Evolutionary conservation across 2,329 filamentous ascomycete genomes (phyloP), one percentile per base, ranked within the genome.

Genomic region (Aspergillus pseudoterreus): DNA sequence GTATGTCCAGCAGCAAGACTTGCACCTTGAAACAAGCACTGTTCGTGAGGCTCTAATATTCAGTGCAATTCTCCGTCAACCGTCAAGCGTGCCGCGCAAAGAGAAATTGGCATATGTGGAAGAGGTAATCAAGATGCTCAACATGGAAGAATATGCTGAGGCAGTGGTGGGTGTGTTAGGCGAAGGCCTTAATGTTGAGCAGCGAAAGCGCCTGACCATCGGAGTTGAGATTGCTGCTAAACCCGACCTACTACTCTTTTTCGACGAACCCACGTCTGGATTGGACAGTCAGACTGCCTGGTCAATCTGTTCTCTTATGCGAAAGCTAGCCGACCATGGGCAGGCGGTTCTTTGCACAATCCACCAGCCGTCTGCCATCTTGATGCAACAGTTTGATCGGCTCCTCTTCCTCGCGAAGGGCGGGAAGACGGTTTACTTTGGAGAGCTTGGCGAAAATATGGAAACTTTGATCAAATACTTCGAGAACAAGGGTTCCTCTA

Each of bases 281-380:
- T 82, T 96, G 5, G 92, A 96, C 69, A 89, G 85, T 61, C 90
- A 95, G 70, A 95, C 90, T 0, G 91, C 90, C 0, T 96, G 89
- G 88, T 88, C 90, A 55, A 95, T 96, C 63, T 81, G 89, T 47
- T 86, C 88, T 62, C 79, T 96, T 6, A 81, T 96, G 49, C 86
- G 92, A 69, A 95, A 95, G 75, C 79, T 96, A 22, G 90, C 90
- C 62, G 88, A 92, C 69, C 87, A 84, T 56, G 91, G 92, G n/a
- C 89, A 94, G 68, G 91, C 92, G 39, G 87, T 96, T 67, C 82
- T 96, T 9, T 95, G 90, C 75, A 96, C 92, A 0, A 96, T 96
- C 55, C 92, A 96, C 69, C 92, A 96, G 70, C 92, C 92, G 9
- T 94, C 89, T 9, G 90, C 90, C 32, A 90, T 95, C 78, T 78